Percentiles rank a stretch among this genome's conserved stretches.
phyloP scores from a whole-genome alignment of 2,329 filamentous ascomycete genomes.

The Achaetomium macrosporum region DNA sequence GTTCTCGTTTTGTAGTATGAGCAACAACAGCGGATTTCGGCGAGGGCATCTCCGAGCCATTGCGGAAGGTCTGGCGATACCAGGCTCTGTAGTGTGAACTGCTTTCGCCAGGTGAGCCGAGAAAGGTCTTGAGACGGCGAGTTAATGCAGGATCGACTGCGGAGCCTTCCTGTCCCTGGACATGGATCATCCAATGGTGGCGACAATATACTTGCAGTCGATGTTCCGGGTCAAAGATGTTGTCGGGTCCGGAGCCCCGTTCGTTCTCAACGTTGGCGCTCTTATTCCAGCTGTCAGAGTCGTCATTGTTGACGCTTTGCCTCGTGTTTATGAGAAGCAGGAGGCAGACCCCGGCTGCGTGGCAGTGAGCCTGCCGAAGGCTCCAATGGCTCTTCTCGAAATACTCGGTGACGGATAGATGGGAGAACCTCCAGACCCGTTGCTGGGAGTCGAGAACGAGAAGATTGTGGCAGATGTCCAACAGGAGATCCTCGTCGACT shows the following conservation, averaged over 20 bases:
- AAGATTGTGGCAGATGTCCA: slow-evolving; percentile 15
- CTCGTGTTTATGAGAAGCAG: not conserved
- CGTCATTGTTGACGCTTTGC: not conserved
- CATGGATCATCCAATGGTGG: slow-evolving; percentile 2
- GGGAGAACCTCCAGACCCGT: slow-evolving; percentile 10
- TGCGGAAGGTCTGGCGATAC: not conserved
- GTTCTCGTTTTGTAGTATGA: not conserved
- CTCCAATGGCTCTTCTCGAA: slow-evolving; percentile 12
- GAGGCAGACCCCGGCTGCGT: slow-evolving; percentile 12
- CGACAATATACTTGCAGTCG: not conserved
- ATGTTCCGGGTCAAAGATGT: not conserved
- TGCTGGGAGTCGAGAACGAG: slow-evolving; percentile 11
- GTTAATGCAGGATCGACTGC: not conserved
- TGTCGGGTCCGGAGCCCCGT: not conserved
- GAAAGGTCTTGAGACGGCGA: not conserved
- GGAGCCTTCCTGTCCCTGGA: not conserved
- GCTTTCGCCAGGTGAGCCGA: not conserved
- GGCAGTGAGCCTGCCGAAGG: slow-evolving; percentile 10
- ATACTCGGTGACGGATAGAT: slow-evolving; percentile 20
- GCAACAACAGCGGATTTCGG: not conserved
- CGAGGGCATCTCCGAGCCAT: too few relatives aligned
- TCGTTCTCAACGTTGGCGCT: not conserved
- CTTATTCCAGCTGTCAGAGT: not conserved
- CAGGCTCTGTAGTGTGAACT: slow-evolving; percentile 2
- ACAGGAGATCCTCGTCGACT: not conserved